Conservation (phyloP, 2,329 filamentous ascomycete genomes). For the Dothistroma septosporum region DNA sequence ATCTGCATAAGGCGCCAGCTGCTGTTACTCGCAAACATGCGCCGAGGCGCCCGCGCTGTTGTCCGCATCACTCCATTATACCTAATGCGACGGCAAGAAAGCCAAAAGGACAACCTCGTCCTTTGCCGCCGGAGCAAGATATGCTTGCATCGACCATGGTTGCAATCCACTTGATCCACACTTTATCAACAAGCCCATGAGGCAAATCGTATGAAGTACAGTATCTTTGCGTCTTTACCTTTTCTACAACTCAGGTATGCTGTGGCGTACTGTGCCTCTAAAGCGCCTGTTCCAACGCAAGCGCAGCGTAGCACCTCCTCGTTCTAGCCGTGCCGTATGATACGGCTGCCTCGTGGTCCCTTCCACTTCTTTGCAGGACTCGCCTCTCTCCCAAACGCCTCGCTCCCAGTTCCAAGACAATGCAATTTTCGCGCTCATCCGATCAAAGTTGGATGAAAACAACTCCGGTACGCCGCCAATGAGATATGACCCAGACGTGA, state of each 20-base stretch:
- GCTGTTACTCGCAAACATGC: no score
- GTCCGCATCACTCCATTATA: no score
- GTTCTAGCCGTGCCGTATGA: neutral
- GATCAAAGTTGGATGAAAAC: neutral
- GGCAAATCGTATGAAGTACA: neutral
- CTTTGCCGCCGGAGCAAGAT: no score
- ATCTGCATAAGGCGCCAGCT: no score
- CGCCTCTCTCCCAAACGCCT: conserved; percentile 1
- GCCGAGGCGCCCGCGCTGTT: no score
- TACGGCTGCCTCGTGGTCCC: neutral
- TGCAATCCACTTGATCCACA: no score
- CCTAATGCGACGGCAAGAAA: no score
- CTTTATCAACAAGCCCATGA: neutral
- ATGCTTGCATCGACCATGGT: no score
- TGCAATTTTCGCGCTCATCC: neutral
- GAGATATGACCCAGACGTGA: neutral
- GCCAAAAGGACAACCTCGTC: no score
- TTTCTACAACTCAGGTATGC: conserved; percentile 2
- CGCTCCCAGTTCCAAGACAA: neutral
- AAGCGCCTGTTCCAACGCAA: neutral
- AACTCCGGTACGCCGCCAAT: neutral
- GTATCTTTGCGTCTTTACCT: neutral
- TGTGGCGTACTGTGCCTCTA: neutral
- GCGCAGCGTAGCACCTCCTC: neutral
- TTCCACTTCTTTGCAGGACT: no score